Evolutionary conservation across 1,139 yeast genomes (phyloP).

Genomic region (Hyphopichia buzzinii): DNA sequence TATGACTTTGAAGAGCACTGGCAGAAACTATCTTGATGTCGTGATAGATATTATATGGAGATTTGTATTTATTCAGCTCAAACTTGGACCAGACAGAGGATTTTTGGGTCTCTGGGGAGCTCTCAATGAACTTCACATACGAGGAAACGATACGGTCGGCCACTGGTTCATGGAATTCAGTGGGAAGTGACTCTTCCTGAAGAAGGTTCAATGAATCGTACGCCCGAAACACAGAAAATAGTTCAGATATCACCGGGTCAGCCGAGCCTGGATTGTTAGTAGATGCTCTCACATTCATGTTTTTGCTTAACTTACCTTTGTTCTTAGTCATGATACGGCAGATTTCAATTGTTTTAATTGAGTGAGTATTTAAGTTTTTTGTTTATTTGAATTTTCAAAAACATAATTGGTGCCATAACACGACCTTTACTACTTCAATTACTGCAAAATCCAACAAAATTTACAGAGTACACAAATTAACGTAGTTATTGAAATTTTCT

Average conservation of each 20-base stretch:
- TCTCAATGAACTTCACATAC: conserved; percentile 31
- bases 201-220: conserved; percentile 22
- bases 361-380: background rate
- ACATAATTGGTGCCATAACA: too few species aligned
- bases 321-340: background rate
- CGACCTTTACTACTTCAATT: too few species aligned
- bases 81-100: conserved; percentile 23
- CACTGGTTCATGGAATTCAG: conserved; percentile 43
- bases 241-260: conserved; percentile 8
- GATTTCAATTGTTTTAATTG: background rate
- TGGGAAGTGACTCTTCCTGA: conserved; percentile 30
- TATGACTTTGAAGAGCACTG: conserved; percentile 43
- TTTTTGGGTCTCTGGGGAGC: conserved; percentile 15
- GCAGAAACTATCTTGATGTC: conserved; percentile 70
- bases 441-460: too few species aligned
- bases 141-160: conserved; percentile 43
- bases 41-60: conserved; percentile 60
- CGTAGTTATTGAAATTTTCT: too few species aligned
- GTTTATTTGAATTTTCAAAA: background rate
- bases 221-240: conserved; percentile 26
- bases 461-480: too few species aligned
- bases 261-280: background rate
- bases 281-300: background rate
- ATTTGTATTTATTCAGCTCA: conserved; percentile 30
- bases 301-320: background rate